Evolutionary conservation across 1,139 yeast genomes (phyloP).

Genomic region (Debaryomyces singareniensis): DNA sequence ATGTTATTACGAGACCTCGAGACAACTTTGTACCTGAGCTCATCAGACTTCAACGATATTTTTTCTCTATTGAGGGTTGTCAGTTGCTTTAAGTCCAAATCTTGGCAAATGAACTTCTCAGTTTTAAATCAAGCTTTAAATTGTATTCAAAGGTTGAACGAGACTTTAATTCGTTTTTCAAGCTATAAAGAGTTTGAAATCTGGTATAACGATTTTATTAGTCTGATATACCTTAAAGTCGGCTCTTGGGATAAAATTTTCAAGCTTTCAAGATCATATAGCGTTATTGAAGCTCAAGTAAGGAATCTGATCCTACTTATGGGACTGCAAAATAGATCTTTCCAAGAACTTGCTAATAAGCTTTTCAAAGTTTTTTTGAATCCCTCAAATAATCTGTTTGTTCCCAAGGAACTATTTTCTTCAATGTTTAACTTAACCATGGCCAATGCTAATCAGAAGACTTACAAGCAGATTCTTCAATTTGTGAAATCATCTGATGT

Average conservation of each 20-base stretch:
- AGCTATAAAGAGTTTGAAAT: slow-evolving; percentile 15
- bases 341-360: slow-evolving; percentile 26
- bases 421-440: slow-evolving; percentile 28
- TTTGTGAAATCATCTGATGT: slow-evolving; percentile 44
- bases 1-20: slow-evolving; percentile 34
- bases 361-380: slow-evolving; percentile 37
- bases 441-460: slow-evolving; percentile 34
- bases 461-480: slow-evolving; percentile 51
- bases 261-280: slow-evolving; percentile 8
- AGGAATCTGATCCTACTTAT: slow-evolving; percentile 36
- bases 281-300: slow-evolving; percentile 28
- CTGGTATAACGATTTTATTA: slow-evolving; percentile 16
- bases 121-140: slow-evolving; percentile 26
- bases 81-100: slow-evolving; percentile 14
- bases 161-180: slow-evolving; percentile 22
- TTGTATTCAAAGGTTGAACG: slow-evolving; percentile 26
- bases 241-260: slow-evolving; percentile 18
- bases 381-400: slow-evolving; percentile 42
- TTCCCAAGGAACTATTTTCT: slow-evolving; percentile 43
- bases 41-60: slow-evolving; percentile 17
- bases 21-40: slow-evolving; percentile 18
- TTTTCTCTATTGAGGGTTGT: slow-evolving; percentile 22
- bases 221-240: slow-evolving; percentile 16
- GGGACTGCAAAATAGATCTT: slow-evolving; percentile 19
- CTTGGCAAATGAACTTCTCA: slow-evolving; percentile 16